Evolutionary conservation across 2,329 filamentous ascomycete genomes (phyloP).

Genomic region (Pestalotiopsis fici): DNA sequence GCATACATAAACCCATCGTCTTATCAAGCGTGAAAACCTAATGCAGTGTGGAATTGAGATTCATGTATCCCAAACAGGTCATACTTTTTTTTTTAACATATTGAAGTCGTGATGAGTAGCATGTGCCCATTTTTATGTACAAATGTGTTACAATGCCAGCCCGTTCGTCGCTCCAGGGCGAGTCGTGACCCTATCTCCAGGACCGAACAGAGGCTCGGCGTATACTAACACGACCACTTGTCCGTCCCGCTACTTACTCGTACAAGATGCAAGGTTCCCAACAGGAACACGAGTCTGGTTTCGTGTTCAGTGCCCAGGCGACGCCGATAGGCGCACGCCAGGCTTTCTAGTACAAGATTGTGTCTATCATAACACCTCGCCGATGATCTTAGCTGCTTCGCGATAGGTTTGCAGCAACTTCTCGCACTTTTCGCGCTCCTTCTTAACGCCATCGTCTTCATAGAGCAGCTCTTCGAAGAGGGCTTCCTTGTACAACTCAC

Average conservation of each 20-base stretch:
- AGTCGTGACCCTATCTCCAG: neutral
- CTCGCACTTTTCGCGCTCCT: constrained; percentile 97
- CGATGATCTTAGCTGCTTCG: constrained; percentile 97
- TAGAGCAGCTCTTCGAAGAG: constrained; percentile 93
- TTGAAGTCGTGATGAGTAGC: constrained; percentile 4
- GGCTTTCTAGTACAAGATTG: constrained; percentile 3
- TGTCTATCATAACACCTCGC: constrained; percentile 75
- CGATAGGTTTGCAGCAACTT: constrained; percentile 93
- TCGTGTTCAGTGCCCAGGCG: neutral
- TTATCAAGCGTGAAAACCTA: too few relatives aligned
- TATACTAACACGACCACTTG: neutral
- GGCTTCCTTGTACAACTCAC: constrained; percentile 89
- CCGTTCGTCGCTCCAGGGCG: neutral
- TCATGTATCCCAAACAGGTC: neutral
- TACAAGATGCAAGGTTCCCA: neutral
- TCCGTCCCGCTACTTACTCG: neutral
- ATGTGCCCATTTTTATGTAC: constrained; percentile 12
- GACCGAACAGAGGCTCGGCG: neutral
- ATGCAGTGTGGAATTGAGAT: neutral
- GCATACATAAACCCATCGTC: too few relatives aligned
- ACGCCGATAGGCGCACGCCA: neutral
- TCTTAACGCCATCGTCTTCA: constrained; percentile 96
- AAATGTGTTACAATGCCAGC: neutral
- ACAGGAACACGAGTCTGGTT: neutral
- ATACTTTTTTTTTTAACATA: constrained; percentile 5